Evolutionary conservation across 2,329 filamentous ascomycete genomes (phyloP), one percentile per base, ranked within the genome.

Genomic region (Sclerotinia trifoliorum): DNA sequence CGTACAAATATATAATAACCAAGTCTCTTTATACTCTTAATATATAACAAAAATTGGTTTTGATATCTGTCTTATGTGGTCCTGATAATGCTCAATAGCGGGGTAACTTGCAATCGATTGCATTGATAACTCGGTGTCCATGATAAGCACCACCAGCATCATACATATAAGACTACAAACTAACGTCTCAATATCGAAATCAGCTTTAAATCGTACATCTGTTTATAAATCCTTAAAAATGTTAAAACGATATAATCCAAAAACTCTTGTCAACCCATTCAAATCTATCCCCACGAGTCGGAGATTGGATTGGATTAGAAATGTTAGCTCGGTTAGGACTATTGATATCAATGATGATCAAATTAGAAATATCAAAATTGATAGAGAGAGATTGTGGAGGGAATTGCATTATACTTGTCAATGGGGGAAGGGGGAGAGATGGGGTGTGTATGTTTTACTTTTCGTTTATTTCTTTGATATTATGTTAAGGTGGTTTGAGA

Each of bases 341-440:
- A 71, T 66, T 7, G 72, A 73, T 15, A 70, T 88, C 76, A 81
- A 81, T 26, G 82, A 85, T 58, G 77, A 81, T 24, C 79, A 85
- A 49, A 78, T 88, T 48, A 79, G 78, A 51, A 81, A 80, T 39
- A 76, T 90, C 65, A 85, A 83, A 68, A 84, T 89, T 51, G 83
- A 89, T 71, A 81, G 85, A 72, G 79, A 81, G 19, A 82, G 89
- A 71, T 76, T 91, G 71, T 88, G 89, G 80, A 81, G 83, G 35
- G 84, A 88, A 69, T 81, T 91, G 17, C 89, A 91, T 77, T 76
- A 86, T 69, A 90, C 87, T 2, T 90, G 86, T 75, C 82, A 87
- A 79, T 91, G 87, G 84, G 89, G 89, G 0, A 83, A 80, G 56
- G 89, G 88, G 0, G 83, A 89, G 71, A 79, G 83, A 79, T 92